Evolutionary conservation across 129 eudicot species (phyloP).

Genomic region (Pulicaria dysenterica): DNA sequence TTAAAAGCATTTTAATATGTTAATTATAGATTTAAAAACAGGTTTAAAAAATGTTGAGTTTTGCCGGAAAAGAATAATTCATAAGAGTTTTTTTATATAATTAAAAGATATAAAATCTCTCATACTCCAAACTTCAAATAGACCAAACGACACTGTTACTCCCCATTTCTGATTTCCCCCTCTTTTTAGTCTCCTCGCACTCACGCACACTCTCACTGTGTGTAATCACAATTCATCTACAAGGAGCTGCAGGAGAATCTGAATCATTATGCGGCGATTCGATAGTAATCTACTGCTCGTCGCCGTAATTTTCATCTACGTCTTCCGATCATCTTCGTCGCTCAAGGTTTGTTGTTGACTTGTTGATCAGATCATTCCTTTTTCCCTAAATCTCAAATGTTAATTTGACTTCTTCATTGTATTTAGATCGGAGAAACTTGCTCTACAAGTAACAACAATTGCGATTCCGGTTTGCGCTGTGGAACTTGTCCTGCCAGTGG

Average conservation of each 20-base stretch:
- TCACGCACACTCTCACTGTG: neutral
- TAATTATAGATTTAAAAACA: too few species aligned
- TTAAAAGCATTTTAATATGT: too few species aligned
- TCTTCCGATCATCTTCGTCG: conserved; percentile 34
- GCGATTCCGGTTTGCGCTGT: conserved; percentile 68
- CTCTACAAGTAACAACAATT: conserved; percentile 42
- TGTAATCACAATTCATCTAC: conserved; percentile 4
- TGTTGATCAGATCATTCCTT: neutral
- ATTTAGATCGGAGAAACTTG: conserved; percentile 84
- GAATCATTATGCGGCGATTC: conserved; percentile 26
- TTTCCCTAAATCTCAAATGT: neutral
- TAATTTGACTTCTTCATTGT: neutral
- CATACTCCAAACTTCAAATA: conserved; percentile 14
- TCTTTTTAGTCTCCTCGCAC: neutral
- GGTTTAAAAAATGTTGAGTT: too few species aligned
- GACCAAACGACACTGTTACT: neutral
- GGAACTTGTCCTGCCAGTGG: conserved; percentile 75
- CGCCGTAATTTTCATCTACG: conserved; percentile 18
- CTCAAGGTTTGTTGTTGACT: conserved; percentile 43
- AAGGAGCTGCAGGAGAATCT: conserved; percentile 1
- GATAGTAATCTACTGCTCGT: conserved; percentile 23
- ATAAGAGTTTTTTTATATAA: too few species aligned
- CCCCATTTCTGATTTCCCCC: neutral
- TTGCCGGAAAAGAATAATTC: too few species aligned
- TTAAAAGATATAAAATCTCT: too few species aligned